Evolutionary conservation across 2,329 filamentous ascomycete species (phyloP).

Genomic region (Juglanconis oblonga): DNA sequence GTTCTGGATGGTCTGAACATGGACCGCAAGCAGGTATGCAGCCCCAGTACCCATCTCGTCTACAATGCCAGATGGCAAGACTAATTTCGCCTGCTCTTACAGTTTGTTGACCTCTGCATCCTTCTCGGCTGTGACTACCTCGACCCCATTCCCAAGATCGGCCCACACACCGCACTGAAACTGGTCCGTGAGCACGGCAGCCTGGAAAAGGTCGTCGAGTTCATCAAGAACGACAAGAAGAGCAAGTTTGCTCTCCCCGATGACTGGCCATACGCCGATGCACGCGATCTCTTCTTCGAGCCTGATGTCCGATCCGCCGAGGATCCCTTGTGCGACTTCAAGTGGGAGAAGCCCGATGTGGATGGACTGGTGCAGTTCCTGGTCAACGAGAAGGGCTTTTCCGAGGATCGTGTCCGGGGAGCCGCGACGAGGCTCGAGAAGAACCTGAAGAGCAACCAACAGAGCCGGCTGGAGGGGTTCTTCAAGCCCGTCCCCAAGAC

Average conservation of each 20-base stretch:
- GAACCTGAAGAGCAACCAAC: constrained; percentile 86
- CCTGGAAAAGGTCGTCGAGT: constrained; percentile 82
- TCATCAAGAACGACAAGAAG: constrained; percentile 72
- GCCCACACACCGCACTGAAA: constrained; percentile 86
- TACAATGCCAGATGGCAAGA: neutral
- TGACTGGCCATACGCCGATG: constrained; percentile 95
- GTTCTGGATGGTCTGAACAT: constrained; percentile 84
- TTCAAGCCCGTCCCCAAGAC: constrained; percentile 93
- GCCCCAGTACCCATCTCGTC: neutral
- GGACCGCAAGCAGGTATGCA: constrained; percentile 74
- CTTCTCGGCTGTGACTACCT: constrained; percentile 97
- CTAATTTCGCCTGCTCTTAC: constrained; percentile 9
- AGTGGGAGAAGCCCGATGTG: constrained; percentile 92
- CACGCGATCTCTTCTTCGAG: constrained; percentile 85
- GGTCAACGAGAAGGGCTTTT: constrained; percentile 94
- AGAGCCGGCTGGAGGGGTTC: constrained; percentile 90
- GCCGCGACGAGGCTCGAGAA: constrained; percentile 79
- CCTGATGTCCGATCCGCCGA: constrained; percentile 85
- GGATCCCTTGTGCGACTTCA: constrained; percentile 88
- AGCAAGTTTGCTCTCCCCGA: constrained; percentile 83
- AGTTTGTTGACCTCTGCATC: constrained; percentile 98
- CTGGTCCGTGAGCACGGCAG: constrained; percentile 88
- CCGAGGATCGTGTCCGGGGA: constrained; percentile 83
- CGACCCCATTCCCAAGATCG: constrained; percentile 92
- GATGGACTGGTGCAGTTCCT: constrained; percentile 88